Base-by-base conservation (phyloP, 805 yeast species). In the Vanderwaltozyma yarrowii region DNA sequence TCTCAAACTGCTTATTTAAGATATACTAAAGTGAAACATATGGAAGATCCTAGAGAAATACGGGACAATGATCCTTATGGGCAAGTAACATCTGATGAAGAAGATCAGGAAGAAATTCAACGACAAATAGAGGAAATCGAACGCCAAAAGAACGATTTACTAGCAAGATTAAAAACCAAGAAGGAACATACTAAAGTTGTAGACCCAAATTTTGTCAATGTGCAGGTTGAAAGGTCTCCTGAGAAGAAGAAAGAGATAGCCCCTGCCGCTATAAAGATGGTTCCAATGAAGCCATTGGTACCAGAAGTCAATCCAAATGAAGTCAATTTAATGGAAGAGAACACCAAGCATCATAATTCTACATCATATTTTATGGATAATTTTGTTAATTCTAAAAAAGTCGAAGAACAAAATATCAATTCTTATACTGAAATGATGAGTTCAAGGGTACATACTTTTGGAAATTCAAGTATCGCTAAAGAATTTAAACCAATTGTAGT, bases 391-490 rank as follows among this genome's bases (percentile, higher is more conserved):
- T 31, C 60, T 1, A 52, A 57, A 32, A 45, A 39, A 23, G 53
- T 55, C 28, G 53, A 51, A 9, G 45, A 50, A 5, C 39, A 45
- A 21, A 44, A 54, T 31, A 43, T 47, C 15, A 33, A 42, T 23
- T 38, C 41, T 9, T 48, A 49, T 3, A 52, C 54, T 14, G 45
- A 55, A 8, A 39, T 69, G 32, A 38, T 64, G 45, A 47, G 48
- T 5, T 41, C 62, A 3, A 60, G 74, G 35, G 64, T 65, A 0
- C 67, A 63, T 40, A 55, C 70, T 3, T 71, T 71, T 48, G 60
- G 56, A 26, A 46, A 35, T 13, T 26, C 48, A 0, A 53, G 46
- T 3, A 40, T 44, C n/a, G 8, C 31, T 4, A 33, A 48, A 9
- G 54, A 51, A 13, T 51, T 45, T 25, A 48, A 50, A 23, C 62